Base-by-base conservation (phyloP, 495 filamentous ascomycete genomes). In the Trypethelium eluteriae region DNA sequence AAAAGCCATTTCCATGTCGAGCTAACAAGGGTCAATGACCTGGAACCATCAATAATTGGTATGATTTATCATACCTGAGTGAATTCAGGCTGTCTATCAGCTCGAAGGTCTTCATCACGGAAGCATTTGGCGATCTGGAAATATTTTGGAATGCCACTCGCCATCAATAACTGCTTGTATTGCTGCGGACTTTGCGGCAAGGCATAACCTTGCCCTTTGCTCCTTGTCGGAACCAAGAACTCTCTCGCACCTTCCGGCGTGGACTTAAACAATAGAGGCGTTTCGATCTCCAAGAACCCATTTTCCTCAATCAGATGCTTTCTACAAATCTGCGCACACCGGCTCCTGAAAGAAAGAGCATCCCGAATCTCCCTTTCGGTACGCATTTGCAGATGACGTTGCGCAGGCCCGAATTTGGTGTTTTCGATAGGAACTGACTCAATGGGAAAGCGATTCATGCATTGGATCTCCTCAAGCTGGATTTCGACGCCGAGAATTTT, bases 151-250 rank as follows among this genome's bases (percentile, higher is more conserved):
- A 98, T 82, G 0, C 93, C 93, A 72, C 88, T 89, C 9, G 92
- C 89, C 92, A 98, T 97, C 25, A 98, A 82, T 50, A 98, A 93
- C 77, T 98, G 94, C 76, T 98, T 98, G 76, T 96, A 98, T 75
- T 98, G 94, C 77, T 98, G 94, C 7, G 94, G 94, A 67, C 93
- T 97, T 72, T 98, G 94, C 0, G 94, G 92, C 35, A 98, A 77
- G 11, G 95, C 94, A 77, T 98, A 98, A 32, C 89, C 90, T 36
- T 87, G 74, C 0, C 91, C 92, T 38, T 79, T 81, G 25, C 80
- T 82, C 32, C 94, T 80, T 0, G 93, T 95, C 0, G 94, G 94
- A 2, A 98, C 92, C n/a, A 98, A 72, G 69, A 98, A 98, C 76
- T 98, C 94, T 38, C 93, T 80, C 1, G 94, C 95, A 9, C 94